phyloP scores from a whole-genome alignment of 331 rosid genomes.

The Malus hybrid region DNA sequence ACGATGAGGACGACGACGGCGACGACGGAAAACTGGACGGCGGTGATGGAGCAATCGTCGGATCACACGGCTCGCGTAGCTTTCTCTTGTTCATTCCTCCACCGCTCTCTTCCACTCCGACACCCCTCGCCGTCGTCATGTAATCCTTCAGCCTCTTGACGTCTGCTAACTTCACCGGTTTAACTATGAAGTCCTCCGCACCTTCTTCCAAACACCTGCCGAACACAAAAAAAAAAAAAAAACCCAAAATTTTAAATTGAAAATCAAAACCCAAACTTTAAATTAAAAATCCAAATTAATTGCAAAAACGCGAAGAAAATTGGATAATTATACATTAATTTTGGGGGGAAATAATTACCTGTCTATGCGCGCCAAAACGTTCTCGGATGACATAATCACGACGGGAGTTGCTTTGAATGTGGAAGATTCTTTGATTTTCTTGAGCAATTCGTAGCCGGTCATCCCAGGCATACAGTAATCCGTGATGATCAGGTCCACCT shows the following conservation, averaged over 20 bases:
- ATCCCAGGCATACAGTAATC: conserved; percentile 99
- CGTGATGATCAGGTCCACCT: conserved; percentile 94
- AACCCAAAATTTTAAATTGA: background rate
- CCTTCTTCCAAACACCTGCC: conserved; percentile 91
- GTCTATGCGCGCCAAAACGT: conserved; percentile 82
- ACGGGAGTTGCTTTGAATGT: conserved; percentile 70
- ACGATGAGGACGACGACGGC: conserved; percentile 23
- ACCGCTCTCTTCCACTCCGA: conserved; percentile 16
- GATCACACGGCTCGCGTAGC: conserved; percentile 38
- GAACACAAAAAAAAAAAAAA: background rate
- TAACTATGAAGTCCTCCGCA: conserved; percentile 92
- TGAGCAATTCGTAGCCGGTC: conserved; percentile 94
- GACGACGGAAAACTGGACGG: conserved; percentile 38
- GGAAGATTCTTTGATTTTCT: conserved; percentile 88
- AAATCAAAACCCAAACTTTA: background rate
- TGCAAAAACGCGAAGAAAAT: background rate
- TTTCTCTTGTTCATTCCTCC: conserved; percentile 58
- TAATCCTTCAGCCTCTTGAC: conserved; percentile 61
- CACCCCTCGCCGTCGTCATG: conserved; percentile 49
- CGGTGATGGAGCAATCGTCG: conserved; percentile 31
- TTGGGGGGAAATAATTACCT: conserved; percentile 23
- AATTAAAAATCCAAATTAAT: background rate
- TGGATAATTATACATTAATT: too few relatives aligned
- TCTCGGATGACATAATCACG: conserved; percentile 96
- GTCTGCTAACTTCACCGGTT: conserved; percentile 87